A percentile compares a stretch with the other conserved stretches of the same genome.
phyloP scores from a whole-genome alignment of 352 stramenopile genomes.

The Pythium guiyangense region DNA sequence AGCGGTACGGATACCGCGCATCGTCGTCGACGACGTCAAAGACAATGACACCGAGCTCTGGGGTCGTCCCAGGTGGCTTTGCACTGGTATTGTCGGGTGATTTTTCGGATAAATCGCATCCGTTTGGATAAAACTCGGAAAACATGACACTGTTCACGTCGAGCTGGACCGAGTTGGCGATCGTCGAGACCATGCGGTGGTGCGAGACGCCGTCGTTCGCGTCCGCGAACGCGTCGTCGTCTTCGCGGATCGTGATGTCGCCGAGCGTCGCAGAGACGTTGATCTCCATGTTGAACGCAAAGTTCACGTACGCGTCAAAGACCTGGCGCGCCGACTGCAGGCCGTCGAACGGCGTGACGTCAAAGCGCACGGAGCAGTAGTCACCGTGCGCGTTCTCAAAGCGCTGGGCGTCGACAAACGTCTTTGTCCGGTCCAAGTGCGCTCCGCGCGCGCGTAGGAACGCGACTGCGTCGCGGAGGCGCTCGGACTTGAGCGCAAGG shows the following conservation, averaged over 20 bases:
- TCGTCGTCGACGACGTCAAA: constrained; percentile 17
- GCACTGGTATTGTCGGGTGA: neutral
- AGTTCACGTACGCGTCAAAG: constrained; percentile 42
- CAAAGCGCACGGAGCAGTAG: constrained; percentile 28
- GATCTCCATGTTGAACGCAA: constrained; percentile 49
- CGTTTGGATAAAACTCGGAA: constrained; percentile 16
- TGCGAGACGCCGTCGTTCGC: constrained; percentile 23
- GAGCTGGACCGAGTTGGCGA: constrained; percentile 19
- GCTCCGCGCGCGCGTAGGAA: constrained; percentile 32
- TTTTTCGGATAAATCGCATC: neutral
- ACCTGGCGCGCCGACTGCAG: constrained; percentile 26
- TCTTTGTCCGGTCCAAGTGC: constrained; percentile 24
- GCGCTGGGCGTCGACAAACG: constrained; percentile 33
- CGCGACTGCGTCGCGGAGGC: constrained; percentile 28
- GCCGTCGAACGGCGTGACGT: constrained; percentile 38
- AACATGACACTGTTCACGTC: constrained; percentile 40
- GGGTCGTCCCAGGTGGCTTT: too few species aligned
- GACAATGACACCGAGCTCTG: constrained; percentile 10
- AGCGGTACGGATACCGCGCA: constrained; percentile 12
- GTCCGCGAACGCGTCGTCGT: constrained; percentile 25
- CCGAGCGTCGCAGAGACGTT: constrained; percentile 38
- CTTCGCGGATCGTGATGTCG: constrained; percentile 45
- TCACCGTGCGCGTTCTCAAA: constrained; percentile 31
- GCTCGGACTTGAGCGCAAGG: constrained; percentile 28
- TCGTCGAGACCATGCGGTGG: constrained; percentile 29